phyloP scores from a whole-genome alignment of 768 basidiomycete species.

The Collybia mongolica region DNA sequence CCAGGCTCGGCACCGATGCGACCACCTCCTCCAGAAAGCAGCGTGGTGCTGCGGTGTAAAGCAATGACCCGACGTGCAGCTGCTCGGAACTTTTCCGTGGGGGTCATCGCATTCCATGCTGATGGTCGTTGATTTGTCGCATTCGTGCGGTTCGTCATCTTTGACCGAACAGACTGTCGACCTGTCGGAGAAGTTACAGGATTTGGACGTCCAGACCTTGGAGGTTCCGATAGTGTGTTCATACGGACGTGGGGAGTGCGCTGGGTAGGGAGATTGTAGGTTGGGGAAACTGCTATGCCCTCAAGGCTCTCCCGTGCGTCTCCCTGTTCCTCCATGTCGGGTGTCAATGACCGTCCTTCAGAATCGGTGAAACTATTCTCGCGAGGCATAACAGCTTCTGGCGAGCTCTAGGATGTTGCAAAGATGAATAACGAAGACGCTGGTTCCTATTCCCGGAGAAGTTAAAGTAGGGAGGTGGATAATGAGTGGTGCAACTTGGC shows the following conservation, averaged over 20 bases:
- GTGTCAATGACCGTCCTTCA: conserved; percentile 63
- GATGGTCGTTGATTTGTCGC: conserved; percentile 4
- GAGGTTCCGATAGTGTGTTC: conserved; percentile 2
- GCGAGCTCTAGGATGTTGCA: conserved; percentile 1
- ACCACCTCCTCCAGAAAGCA: conserved; percentile 27
- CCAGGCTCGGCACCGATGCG: conserved; percentile 70
- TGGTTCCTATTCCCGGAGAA: too few species aligned
- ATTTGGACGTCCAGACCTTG: neutral
- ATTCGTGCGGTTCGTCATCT: conserved; percentile 1
- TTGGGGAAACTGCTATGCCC: conserved; percentile 16
- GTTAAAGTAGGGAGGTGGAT: too few species aligned
- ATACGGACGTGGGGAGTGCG: neutral
- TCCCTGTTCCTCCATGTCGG: conserved; percentile 55
- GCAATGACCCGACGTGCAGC: conserved; percentile 63
- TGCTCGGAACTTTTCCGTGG: conserved; percentile 51
- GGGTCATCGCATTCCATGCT: conserved; percentile 21
- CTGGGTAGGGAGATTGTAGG: conserved; percentile 7
- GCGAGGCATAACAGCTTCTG: conserved; percentile 47
- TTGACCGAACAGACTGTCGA: neutral
- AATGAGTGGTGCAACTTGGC: too few species aligned
- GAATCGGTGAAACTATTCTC: conserved; percentile 70
- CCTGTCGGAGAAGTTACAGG: conserved; percentile 4
- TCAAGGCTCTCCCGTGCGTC: neutral
- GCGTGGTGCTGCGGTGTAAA: conserved; percentile 52
- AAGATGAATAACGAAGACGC: too few species aligned